phyloP scores from a whole-genome alignment of 768 basidiomycete genomes.

The Mycena amicta region DNA sequence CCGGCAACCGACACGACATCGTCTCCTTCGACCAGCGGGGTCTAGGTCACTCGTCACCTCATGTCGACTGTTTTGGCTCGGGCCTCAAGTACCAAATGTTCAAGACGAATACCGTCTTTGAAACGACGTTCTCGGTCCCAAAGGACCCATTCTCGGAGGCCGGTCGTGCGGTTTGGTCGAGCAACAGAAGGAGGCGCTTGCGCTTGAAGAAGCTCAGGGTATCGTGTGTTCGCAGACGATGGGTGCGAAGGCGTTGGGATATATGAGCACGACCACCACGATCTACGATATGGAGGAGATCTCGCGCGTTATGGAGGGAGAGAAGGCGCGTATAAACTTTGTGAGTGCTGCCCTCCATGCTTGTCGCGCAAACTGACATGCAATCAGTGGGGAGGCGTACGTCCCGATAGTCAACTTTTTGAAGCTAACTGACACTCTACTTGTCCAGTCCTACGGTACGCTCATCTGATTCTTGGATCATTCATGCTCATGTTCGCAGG shows the following conservation, averaged over 20 bases:
- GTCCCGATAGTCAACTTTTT: not conserved
- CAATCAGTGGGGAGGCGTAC: slow-evolving; percentile 12
- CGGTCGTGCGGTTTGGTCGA: slow-evolving; percentile 18
- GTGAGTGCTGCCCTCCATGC: slow-evolving; percentile 1
- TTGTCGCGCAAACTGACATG: not conserved
- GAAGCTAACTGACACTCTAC: not conserved
- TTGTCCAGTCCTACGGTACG: slow-evolving; percentile 18
- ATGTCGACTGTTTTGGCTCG: slow-evolving; percentile 20
- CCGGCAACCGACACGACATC: slow-evolving; percentile 22
- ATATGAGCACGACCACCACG: slow-evolving; percentile 21
- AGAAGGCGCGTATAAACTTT: slow-evolving; percentile 18
- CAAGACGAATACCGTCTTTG: slow-evolving; percentile 21
- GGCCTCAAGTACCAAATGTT: slow-evolving; percentile 15
- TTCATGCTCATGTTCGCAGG: not conserved
- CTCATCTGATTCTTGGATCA: not conserved
- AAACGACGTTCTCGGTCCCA: slow-evolving; percentile 21
- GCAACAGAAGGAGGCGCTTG: slow-evolving; percentile 23
- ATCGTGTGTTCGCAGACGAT: slow-evolving; percentile 14
- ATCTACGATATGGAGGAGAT: slow-evolving; percentile 23
- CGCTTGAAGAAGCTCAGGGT: slow-evolving; percentile 15
- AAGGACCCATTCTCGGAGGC: slow-evolving; percentile 15
- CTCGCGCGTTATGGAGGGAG: slow-evolving; percentile 13
- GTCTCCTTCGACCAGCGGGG: slow-evolving; percentile 25
- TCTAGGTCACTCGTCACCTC: slow-evolving; percentile 13
- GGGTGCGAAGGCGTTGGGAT: slow-evolving; percentile 15